Percentiles rank a stretch among this genome's conserved stretches.
Conservation (phyloP, 2,329 filamentous ascomycete genomes). For the Venturia asperata region DNA sequence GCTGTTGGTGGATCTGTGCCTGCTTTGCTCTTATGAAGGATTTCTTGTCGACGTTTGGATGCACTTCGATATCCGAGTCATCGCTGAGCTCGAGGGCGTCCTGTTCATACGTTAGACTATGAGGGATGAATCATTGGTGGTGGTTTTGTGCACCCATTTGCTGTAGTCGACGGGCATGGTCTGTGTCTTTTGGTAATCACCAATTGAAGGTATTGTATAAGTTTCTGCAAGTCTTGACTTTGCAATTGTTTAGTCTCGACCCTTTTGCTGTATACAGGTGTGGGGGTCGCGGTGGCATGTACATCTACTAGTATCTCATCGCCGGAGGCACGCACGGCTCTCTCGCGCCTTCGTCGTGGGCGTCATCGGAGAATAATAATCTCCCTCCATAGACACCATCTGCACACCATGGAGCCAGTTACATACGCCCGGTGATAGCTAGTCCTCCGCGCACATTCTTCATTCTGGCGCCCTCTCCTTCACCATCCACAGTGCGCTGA, state of each 20-base stretch:
- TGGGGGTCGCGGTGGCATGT: neutral
- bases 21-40: constrained; percentile 99
- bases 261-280: neutral
- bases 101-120: constrained; percentile 35
- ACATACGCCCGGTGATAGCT: constrained; percentile 5
- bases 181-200: neutral
- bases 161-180: constrained; percentile 60
- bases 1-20: constrained; percentile 89
- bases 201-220: neutral
- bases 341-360: neutral
- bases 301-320: too few relatives aligned
- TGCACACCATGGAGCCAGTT: constrained; percentile 7
- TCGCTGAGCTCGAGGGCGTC: constrained; percentile 94
- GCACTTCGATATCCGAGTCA: constrained; percentile 95
- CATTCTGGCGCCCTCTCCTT: neutral
- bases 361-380: neutral
- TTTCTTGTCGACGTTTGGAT: constrained; percentile 96
- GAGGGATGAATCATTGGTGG: neutral
- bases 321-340: neutral
- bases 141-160: constrained; percentile 51
- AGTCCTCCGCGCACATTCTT: neutral
- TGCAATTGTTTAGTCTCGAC: neutral
- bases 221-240: neutral
- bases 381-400: neutral
- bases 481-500: neutral